These are phyloP conservation scores for Russula sp. DNA, from an alignment of 768 basidiomycete genomes.

Conservation along the genomic window DNA sequence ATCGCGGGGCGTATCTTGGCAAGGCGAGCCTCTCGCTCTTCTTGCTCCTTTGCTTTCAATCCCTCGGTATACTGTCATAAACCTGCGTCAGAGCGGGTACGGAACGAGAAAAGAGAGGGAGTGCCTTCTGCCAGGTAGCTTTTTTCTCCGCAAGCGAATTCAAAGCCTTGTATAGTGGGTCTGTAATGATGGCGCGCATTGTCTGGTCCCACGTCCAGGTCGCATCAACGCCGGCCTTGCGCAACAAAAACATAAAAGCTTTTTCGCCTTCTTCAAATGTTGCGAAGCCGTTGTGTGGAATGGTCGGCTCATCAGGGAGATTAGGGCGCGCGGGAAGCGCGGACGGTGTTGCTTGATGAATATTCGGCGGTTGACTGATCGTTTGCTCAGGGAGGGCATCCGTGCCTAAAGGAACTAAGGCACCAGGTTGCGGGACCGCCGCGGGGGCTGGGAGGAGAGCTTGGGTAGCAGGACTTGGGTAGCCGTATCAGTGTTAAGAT, in stretches of 20 bases:
- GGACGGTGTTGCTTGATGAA: conserved; percentile 59
- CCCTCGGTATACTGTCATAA: conserved; percentile 66
- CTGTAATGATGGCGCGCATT: conserved; percentile 97
- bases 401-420: conserved; percentile 24
- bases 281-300: conserved; percentile 85
- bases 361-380: conserved; percentile 48
- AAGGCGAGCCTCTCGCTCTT: conserved; percentile 80
- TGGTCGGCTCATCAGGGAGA: conserved; percentile 81
- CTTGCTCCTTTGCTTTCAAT: conserved; percentile 76
- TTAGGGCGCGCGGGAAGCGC: conserved; percentile 72
- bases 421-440: conserved; percentile 35
- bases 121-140: conserved; percentile 86
- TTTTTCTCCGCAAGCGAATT: conserved; percentile 95
- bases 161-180: conserved; percentile 93
- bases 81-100: conserved; percentile 15
- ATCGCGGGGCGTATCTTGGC: conserved; percentile 83
- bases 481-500: background rate
- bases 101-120: conserved; percentile 30
- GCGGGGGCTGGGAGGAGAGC: conserved; percentile 15
- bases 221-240: conserved; percentile 86
- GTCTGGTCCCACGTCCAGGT: conserved; percentile 98
- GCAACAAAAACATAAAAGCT: conserved; percentile 87
- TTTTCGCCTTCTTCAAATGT: conserved; percentile 90
- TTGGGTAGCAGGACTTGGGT: conserved; percentile 15
- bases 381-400: conserved; percentile 38